Evolutionary conservation across 108 stramenopile species (phyloP).

Genomic region (Parietichytrium sp.): DNA sequence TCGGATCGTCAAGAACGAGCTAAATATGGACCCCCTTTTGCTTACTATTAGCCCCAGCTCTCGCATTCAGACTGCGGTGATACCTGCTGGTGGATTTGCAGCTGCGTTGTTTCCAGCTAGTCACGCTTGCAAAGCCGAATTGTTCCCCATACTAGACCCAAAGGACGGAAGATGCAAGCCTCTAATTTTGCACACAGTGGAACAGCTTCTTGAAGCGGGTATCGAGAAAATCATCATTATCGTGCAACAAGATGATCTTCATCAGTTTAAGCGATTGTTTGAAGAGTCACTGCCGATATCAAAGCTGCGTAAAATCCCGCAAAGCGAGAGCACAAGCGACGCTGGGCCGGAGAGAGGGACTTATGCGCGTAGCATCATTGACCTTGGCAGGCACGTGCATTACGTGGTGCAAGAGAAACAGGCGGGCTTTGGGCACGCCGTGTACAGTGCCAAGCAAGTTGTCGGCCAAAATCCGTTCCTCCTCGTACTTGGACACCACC

Average conservation of each 20-base stretch:
- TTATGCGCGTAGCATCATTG: constrained; percentile 12
- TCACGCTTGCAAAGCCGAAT: constrained; percentile 30
- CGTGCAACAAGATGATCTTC: not conserved
- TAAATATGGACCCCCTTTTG: constrained; percentile 6
- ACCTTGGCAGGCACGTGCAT: constrained; percentile 34
- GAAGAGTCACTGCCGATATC: not conserved
- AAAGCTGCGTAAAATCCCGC: not conserved
- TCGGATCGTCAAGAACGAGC: not conserved
- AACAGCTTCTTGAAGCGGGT: constrained; percentile 2
- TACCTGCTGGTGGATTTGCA: constrained; percentile 40
- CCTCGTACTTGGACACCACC: constrained; percentile 40
- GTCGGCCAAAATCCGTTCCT: constrained; percentile 15
- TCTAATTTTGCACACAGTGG: constrained; percentile 11
- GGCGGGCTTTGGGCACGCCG: constrained; percentile 42
- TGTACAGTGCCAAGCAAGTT: not conserved
- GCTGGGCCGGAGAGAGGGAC: not conserved
- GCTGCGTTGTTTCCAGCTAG: constrained; percentile 33
- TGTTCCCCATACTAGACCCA: constrained; percentile 1
- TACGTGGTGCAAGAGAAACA: constrained; percentile 15
- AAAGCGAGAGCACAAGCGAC: no score
- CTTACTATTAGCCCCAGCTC: not conserved
- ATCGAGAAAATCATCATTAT: not conserved
- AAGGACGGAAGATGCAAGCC: constrained; percentile 32
- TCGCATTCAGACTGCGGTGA: constrained; percentile 13
- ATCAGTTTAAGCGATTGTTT: not conserved